Percentiles rank a stretch among this genome's conserved stretches.
These are phyloP conservation scores for Boletellus deceptivus DNA, from an alignment of 1,284 basidiomycete species.

Conservation along the genomic window DNA sequence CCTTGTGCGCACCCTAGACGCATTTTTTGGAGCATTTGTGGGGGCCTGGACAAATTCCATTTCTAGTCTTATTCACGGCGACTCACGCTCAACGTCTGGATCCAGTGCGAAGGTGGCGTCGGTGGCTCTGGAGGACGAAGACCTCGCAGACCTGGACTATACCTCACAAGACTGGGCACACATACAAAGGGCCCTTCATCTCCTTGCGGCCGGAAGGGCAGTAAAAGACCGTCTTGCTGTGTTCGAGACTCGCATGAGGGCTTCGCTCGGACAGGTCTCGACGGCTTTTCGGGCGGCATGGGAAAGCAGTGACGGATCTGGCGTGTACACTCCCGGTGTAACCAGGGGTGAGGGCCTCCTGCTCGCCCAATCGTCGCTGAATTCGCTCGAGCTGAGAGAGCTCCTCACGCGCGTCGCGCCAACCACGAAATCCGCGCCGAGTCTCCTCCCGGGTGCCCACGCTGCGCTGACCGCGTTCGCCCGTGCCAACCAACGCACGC, in stretches of 20 bases:
- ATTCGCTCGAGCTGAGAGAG: constrained; percentile 71
- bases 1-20: constrained; percentile 72
- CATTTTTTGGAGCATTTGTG: constrained; percentile 64
- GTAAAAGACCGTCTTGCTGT: constrained; percentile 62
- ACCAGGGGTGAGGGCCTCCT: constrained; percentile 72
- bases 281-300: constrained; percentile 55
- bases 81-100: constrained; percentile 7
- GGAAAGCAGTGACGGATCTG: constrained; percentile 45
- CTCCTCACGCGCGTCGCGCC: constrained; percentile 53
- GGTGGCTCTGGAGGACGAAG: constrained; percentile 40
- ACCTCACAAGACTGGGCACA: constrained; percentile 82
- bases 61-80: constrained; percentile 35
- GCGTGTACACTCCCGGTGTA: constrained; percentile 55
- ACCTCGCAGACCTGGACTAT: constrained; percentile 79
- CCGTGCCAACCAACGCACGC: constrained; percentile 67
- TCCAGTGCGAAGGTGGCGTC: constrained; percentile 24
- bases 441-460: constrained; percentile 57
- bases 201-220: constrained; percentile 73
- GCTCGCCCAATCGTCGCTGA: constrained; percentile 78
- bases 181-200: constrained; percentile 80
- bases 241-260: constrained; percentile 71
- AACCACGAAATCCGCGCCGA: constrained; percentile 23
- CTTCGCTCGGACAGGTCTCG: constrained; percentile 57
- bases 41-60: constrained; percentile 59
- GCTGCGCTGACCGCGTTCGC: constrained; percentile 68